Evolutionary conservation across 2,329 filamentous ascomycete genomes (phyloP).

Genomic region (Neonectria punicea): DNA sequence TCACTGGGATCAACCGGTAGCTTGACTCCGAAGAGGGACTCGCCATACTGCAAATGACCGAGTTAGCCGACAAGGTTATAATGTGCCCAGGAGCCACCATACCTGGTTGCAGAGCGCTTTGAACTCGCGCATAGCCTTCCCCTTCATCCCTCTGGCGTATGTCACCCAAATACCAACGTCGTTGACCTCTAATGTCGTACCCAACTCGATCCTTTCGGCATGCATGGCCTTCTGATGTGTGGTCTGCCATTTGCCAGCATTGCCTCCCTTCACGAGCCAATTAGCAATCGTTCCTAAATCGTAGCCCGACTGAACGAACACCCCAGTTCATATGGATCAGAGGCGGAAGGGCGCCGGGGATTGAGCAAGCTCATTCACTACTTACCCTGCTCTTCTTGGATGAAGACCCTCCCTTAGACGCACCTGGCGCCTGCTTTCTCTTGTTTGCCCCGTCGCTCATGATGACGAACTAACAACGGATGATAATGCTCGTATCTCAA

Average conservation of each 20-base stretch:
- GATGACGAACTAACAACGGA: neutral
- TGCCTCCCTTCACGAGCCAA: constrained; percentile 56
- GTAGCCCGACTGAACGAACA: neutral
- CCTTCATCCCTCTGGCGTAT: constrained; percentile 77
- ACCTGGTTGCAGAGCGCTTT: constrained; percentile 74
- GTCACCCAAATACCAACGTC: constrained; percentile 83
- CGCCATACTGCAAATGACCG: constrained; percentile 65
- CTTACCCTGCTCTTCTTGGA: constrained; percentile 56
- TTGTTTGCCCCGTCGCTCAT: constrained; percentile 50
- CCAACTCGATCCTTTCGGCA: constrained; percentile 53
- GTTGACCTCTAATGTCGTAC: constrained; percentile 68
- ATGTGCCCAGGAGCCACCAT: constrained; percentile 34
- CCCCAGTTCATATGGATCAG: neutral
- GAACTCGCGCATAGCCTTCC: constrained; percentile 75
- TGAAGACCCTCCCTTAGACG: constrained; percentile 37
- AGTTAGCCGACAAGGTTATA: constrained; percentile 17
- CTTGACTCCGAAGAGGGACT: constrained; percentile 67
- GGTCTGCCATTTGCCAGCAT: constrained; percentile 69
- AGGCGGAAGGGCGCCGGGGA: neutral
- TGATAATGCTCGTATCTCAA: neutral
- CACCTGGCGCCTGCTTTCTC: constrained; percentile 48
- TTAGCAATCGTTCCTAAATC: constrained; percentile 7
- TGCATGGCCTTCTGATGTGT: constrained; percentile 65
- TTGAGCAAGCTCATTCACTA: neutral
- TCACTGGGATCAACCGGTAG: constrained; percentile 47